A percentile compares a stretch with the other conserved stretches of the same genome.
Conservation (phyloP, 2,329 filamentous ascomycete genomes). For the Diaporthe vexans region DNA sequence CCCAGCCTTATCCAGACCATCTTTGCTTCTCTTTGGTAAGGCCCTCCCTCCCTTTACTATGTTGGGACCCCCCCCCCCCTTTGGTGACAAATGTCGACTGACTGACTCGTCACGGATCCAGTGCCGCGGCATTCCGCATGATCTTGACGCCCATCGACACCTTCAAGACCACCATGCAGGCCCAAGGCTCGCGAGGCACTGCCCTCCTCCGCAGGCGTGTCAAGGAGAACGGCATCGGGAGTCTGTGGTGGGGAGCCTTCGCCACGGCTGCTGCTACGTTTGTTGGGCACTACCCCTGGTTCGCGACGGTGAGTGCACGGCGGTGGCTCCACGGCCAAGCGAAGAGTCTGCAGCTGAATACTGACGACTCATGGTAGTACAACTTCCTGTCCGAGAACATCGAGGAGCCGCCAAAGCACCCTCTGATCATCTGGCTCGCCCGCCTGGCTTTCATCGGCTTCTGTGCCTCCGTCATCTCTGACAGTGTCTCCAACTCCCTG, state of each 20-base stretch:
- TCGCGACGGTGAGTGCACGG: slow-evolving; percentile 56
- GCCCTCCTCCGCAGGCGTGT: slow-evolving; percentile 58
- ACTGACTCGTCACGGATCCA: slow-evolving; percentile 39
- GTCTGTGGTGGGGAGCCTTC: slow-evolving; percentile 64
- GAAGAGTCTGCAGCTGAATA: background rate
- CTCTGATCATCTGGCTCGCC: slow-evolving; percentile 57
- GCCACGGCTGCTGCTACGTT: slow-evolving; percentile 64
- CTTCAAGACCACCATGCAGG: slow-evolving; percentile 64
- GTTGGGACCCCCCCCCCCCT: background rate
- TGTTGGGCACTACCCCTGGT: slow-evolving; percentile 65
- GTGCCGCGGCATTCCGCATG: slow-evolving; percentile 62
- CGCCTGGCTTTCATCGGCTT: slow-evolving; percentile 60
- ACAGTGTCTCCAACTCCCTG: slow-evolving; percentile 62
- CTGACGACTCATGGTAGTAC: slow-evolving; percentile 51
- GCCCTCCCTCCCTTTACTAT: rapidly evolving
- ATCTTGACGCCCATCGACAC: slow-evolving; percentile 63
- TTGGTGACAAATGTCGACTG: background rate
- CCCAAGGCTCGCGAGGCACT: slow-evolving; percentile 60
- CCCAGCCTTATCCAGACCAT: slow-evolving; percentile 60
- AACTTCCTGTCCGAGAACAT: slow-evolving; percentile 58
- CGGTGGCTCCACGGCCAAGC: too few relatives aligned
- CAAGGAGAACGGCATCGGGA: slow-evolving; percentile 59
- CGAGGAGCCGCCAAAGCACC: slow-evolving; percentile 56
- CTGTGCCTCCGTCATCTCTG: slow-evolving; percentile 60
- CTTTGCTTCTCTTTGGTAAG: slow-evolving; percentile 61